Evolutionary conservation across 2,329 filamentous ascomycete species (phyloP), one percentile per base, ranked within the genome.

Genomic region (Orbilia quercus): DNA sequence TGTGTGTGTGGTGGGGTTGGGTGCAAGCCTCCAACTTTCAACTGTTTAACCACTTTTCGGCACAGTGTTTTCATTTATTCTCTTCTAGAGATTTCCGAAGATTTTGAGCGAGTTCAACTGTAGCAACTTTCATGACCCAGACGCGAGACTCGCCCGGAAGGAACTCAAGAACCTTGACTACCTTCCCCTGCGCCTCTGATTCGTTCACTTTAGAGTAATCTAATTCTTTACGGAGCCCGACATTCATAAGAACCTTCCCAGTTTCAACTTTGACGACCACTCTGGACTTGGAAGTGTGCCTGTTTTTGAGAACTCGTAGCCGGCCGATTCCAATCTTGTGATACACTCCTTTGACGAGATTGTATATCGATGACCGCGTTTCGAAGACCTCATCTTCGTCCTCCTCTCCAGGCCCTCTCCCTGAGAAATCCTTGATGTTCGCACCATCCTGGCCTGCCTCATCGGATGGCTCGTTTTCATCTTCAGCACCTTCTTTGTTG

Each of bases 231-330:
- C 72, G 62, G 12, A 77, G 59, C 12, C 74, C 75, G 18, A 78
- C 77, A 50, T 78, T 78, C 57, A 78, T 62, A 18, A 77, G 55
- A 11, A 78, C 76, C 58, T 78, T 78, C 5, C 77, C 77, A 5
- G 64, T 72, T 54, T 78, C 75, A n/a, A 77, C 77, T 12, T 77
- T 75, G 22, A 77, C 73, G 20, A 78, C 55, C 16, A 78, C 63
- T 9, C 77, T 72, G 9, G 75, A 67, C 31, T 75, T 78, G 11
- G 53, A 70, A 22, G 58, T 77, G 12, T 62, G 53, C 31, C 76
- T 75, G 48, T 77, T 77, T 62, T 78, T 77, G 11, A 78, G 63
- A 25, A 78, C 76, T n/a, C 77, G 71, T 3, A 76, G 47, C 7
- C 67, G 62, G 16, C 76, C 77, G 7, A 77, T 76, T 14, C 75